Base-by-base conservation (phyloP, 2,329 filamentous ascomycete species). In the Blumeria hordei region DNA sequence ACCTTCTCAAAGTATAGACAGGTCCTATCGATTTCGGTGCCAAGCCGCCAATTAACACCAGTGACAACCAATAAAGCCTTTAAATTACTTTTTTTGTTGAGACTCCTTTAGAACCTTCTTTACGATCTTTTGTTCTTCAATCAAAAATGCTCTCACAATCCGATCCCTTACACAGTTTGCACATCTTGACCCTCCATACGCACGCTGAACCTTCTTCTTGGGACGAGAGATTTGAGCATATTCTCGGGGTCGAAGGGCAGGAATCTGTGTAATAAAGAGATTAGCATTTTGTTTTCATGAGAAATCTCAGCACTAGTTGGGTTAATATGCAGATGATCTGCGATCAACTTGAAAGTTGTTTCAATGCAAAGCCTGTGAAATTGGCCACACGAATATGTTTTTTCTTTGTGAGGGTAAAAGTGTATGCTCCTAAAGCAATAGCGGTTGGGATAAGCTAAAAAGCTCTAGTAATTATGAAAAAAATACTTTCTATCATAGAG, bases 101-200 rank as follows among this genome's bases (percentile, higher is more conserved):
- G 78, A 80, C 80, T 96, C 90, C 85, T 95, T 95, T 71, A 96
- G 81, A 68, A 98, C 92, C 86, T 98, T 98, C 88, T 98, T 98
- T 74, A 98, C 92, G 67, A 98, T 96, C 86, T 98, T 98, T 80
- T 98, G 92, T 82, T 98, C 92, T 79, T 98, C 93, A 64, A 98
- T 96, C 72, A 98, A 76, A 83, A 98, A 98, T 62, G 92, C 92
- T 66, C 92, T 87, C 66, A 95, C 87, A 65, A 98, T 86, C 67
- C 92, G 85, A 78, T 98, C 92, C 73, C 90, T 88, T 66, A 98
- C 92, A 74, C 92, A 98, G 80, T 87, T 92, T 70, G 85, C 88
- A 78, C 92, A 98, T 80, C 92, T 86, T 68, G 88, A 95, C 69
- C 92, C 92, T 72, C 92, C 88, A 72, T 98, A 98, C 68, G 92